Base-by-base conservation (phyloP, 1,284 basidiomycete genomes). In the Hymenochaete sp. region DNA sequence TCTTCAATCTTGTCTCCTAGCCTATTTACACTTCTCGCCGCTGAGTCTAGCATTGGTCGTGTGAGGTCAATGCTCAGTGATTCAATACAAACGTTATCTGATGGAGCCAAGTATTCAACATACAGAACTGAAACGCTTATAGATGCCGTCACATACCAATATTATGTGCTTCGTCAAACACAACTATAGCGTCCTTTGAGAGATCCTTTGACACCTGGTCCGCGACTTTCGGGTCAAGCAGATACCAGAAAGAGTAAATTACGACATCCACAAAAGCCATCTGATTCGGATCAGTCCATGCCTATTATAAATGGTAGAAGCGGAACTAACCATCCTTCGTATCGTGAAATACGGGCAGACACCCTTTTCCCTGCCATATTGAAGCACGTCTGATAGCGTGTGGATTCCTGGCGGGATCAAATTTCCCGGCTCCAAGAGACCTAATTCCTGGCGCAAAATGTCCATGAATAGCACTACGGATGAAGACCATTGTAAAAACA, bases 121-220 rank as follows among this genome's bases (percentile, higher is more conserved):
- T 35, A 35, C 5, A 35, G 8, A 5, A 36, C 36, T 14, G 51
- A 8, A n/a, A n/a, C 5, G 14, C 13, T 16, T n/a, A 35, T n/a
- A n/a, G 5, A 5, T 35, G 13, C 21, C 8, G 5, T 6, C 5
- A n/a, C 73, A 51, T 54, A 92, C 91, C 93, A 48, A 99, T 99
- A 61, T 99, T 99, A 67, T 99, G 96, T 6, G 96, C 96, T 64
- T 99, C 96, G 61, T 99, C 96, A 58, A 99, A 99, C 0, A 99
- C 93, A 37, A 99, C 93, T 48, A 99, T 99, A 35, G 92, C 83
- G 61, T 98, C 96, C 57, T 98, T 98, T 25, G 88, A 91, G 67
- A 98, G 75, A 61, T 98, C 95, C 58, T 92, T 93, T 4, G 93
- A 98, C 10, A 99, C 96, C 67, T 98, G 93, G 57, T 98, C 95